phyloP scores from a whole-genome alignment of 768 basidiomycete species.

The Termitomyces sp. region DNA sequence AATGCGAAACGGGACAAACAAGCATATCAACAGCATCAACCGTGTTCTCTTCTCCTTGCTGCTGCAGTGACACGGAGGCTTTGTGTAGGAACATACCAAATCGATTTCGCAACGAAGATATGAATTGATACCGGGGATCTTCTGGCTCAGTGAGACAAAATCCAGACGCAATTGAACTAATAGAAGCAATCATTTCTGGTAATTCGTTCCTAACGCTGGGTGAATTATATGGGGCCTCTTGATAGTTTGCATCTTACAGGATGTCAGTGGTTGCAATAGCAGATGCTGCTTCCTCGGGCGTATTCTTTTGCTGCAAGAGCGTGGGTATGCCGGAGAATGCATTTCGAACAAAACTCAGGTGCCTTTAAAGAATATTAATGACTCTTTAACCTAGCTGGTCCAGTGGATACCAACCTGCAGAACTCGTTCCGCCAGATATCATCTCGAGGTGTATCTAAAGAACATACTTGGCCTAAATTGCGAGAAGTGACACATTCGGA shows the following conservation, averaged over 20 bases:
- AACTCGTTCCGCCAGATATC: conserved; percentile 82
- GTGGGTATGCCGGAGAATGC: conserved; percentile 75
- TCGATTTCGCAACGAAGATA: conserved; percentile 50
- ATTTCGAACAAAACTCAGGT: conserved; percentile 69
- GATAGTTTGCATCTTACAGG: conserved; percentile 40
- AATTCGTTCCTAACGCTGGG: conserved; percentile 50
- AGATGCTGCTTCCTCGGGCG: conserved; percentile 42
- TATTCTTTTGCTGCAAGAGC: conserved; percentile 50
- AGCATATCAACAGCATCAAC: conserved; percentile 78
- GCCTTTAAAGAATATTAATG: conserved; percentile 30
- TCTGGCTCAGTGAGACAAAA: conserved; percentile 63
- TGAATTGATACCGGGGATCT: conserved; percentile 64
- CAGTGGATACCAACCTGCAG: conserved; percentile 53
- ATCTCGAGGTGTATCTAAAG: conserved; percentile 44
- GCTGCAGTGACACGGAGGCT: conserved; percentile 62
- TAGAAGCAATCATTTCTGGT: conserved; percentile 71
- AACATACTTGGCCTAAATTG: background rate
- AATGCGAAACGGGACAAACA: conserved; percentile 33
- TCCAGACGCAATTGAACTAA: conserved; percentile 59
- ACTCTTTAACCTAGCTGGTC: background rate
- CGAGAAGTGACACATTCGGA: background rate
- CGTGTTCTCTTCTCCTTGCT: conserved; percentile 77
- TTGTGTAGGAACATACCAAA: conserved; percentile 70
- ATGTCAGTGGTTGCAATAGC: conserved; percentile 58
- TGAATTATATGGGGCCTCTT: background rate